A percentile compares a stretch with the other conserved stretches of the same genome.
These are phyloP conservation scores for Ustilago trichophora DNA, from an alignment of 1,284 basidiomycete species.

Conservation along the genomic window DNA sequence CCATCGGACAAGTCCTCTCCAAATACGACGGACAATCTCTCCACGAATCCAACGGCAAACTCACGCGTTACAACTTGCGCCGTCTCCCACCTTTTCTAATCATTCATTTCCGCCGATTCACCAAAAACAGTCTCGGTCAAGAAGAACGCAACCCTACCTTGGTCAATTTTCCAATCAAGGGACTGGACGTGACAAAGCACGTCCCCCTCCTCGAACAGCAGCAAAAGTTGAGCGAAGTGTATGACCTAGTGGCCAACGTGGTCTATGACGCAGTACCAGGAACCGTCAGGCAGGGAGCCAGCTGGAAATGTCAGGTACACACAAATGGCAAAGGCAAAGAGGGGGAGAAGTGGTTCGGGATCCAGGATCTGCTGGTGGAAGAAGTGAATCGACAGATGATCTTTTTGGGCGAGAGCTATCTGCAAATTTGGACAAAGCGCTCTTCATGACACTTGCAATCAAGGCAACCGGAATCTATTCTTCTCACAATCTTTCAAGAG, in stretches of 20 bases:
- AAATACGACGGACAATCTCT: slow-evolving; percentile 84
- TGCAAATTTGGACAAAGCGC: slow-evolving; percentile 70
- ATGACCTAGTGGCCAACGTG: slow-evolving; percentile 95
- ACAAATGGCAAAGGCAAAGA: slow-evolving; percentile 48
- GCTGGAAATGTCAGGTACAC: slow-evolving; percentile 92
- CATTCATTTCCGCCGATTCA: slow-evolving; percentile 95
- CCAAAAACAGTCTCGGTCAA: slow-evolving; percentile 90
- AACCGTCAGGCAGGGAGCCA: slow-evolving; percentile 84
- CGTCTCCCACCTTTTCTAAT: slow-evolving; percentile 90
- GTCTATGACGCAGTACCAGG: slow-evolving; percentile 93
- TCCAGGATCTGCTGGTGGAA: slow-evolving; percentile 95
- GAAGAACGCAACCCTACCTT: slow-evolving; percentile 99
- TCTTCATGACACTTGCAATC: background rate
- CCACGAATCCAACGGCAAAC: slow-evolving; percentile 50
- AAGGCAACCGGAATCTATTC: no score
- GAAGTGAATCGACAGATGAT: slow-evolving; percentile 97
- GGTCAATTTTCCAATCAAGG: slow-evolving; percentile 92
- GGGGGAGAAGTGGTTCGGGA: slow-evolving; percentile 89
- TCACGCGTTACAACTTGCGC: slow-evolving; percentile 83
- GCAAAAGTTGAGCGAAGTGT: slow-evolving; percentile 73
- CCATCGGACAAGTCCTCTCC: slow-evolving; percentile 85
- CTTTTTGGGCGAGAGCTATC: slow-evolving; percentile 91
- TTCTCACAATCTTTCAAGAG: background rate
- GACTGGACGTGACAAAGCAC: slow-evolving; percentile 69
- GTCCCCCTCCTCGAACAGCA: slow-evolving; percentile 62